phyloP scores from a whole-genome alignment of 805 yeast species.

The Candida namnaoensis region DNA sequence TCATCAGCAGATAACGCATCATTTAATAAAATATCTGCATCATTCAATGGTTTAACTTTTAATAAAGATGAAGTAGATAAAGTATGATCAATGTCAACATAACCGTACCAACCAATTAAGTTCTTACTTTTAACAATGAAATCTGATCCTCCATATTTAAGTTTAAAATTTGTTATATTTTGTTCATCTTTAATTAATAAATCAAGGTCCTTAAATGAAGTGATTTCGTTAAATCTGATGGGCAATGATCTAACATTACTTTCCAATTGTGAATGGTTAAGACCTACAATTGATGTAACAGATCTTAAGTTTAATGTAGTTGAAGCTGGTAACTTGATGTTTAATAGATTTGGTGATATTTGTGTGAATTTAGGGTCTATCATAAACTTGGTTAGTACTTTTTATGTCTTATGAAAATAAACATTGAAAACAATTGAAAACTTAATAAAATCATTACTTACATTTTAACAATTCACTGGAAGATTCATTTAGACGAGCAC shows the following conservation, averaged over 20 bases:
- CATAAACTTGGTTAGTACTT: too few relatives aligned
- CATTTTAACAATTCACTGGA: background rate
- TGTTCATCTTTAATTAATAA: background rate
- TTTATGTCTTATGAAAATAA: too few relatives aligned
- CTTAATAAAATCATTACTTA: background rate
- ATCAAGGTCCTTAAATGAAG: slow-evolving; percentile 1
- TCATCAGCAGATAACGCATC: background rate
- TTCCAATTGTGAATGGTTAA: slow-evolving; percentile 3
- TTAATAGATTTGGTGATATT: slow-evolving; percentile 17
- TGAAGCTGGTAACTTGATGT: slow-evolving; percentile 16
- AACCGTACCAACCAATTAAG: background rate
- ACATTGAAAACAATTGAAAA: too few relatives aligned
- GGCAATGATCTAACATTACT: slow-evolving; percentile 5
- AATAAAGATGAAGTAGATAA: background rate
- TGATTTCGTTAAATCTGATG: slow-evolving; percentile 8
- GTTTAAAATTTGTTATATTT: background rate
- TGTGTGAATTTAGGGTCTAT: slow-evolving; percentile 19
- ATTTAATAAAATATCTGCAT: background rate
- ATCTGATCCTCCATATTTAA: background rate
- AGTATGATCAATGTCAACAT: background rate
- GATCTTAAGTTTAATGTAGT: slow-evolving; percentile 12
- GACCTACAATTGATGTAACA: slow-evolving; percentile 12
- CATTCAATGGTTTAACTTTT: background rate
- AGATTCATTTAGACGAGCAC: background rate
- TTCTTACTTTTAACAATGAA: background rate